phyloP scores from a whole-genome alignment of 2,329 filamentous ascomycete species.

The Talaromyces sp. region DNA sequence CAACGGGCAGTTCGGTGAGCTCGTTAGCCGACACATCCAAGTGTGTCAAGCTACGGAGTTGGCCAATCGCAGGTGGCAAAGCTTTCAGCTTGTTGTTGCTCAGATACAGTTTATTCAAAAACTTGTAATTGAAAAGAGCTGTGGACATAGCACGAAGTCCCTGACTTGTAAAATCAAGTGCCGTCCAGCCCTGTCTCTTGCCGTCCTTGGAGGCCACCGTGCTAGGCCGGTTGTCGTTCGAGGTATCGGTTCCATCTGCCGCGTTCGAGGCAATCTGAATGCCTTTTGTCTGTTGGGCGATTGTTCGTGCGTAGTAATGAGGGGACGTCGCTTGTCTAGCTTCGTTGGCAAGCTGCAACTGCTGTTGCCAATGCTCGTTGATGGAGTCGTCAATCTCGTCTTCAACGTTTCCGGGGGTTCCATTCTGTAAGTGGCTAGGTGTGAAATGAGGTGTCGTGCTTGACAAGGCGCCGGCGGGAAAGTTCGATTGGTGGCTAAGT shows the following conservation, averaged over 20 bases:
- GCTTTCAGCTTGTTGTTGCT: conserved; percentile 84
- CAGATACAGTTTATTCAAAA: conserved; percentile 87
- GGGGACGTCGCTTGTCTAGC: conserved; percentile 65
- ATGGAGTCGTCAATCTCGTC: conserved; percentile 56
- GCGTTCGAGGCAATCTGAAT: conserved; percentile 47
- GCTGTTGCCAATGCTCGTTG: conserved; percentile 79
- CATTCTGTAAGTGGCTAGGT: conserved; percentile 57
- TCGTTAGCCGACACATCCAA: conserved; percentile 89
- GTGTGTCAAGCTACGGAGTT: conserved; percentile 73
- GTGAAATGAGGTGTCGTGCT: conserved; percentile 56
- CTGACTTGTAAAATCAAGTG: conserved; percentile 93
- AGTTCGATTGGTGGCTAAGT: conserved; percentile 50
- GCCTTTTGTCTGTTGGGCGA: conserved; percentile 47
- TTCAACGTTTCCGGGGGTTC: conserved; percentile 54
- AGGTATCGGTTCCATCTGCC: conserved; percentile 46
- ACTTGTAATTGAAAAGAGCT: conserved; percentile 79
- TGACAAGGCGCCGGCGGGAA: conserved; percentile 45
- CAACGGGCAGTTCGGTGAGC: conserved; percentile 73
- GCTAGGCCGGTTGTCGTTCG: conserved; percentile 59
- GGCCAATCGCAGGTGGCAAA: conserved; percentile 77
- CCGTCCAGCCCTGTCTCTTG: conserved; percentile 77
- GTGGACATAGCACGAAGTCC: conserved; percentile 77
- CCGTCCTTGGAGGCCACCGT: conserved; percentile 57
- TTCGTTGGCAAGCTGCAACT: conserved; percentile 75
- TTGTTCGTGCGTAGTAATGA: conserved; percentile 62